Base-by-base conservation (phyloP, 176 grass and related monocot species). In the Bolboschoenus planiculmis region DNA sequence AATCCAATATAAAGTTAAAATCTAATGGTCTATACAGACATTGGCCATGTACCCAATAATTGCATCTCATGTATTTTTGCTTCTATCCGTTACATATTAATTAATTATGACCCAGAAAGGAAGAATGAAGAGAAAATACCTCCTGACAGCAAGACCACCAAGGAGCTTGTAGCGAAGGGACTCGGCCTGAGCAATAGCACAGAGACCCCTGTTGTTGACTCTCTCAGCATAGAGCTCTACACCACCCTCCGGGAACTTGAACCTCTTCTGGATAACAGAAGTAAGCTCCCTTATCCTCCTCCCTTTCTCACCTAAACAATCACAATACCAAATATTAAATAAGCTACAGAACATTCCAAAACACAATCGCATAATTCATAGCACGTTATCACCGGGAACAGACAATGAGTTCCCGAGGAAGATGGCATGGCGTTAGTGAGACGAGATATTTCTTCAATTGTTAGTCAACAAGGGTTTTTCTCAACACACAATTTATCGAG, bases 91-190 rank as follows among this genome's bases (percentile, higher is more conserved):
- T 10, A 46, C 21, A 46, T 27, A 73, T 27, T 29, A 15, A 13
- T 46, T 4, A 26, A 46, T n/a, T 10, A 46, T 73, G 21, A 27
- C 30, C 1, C 29, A 29, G 13, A 14, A 74, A 26, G 40, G 20
- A 54, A 7, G n/a, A 73, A 37, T 0, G 8, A 24, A 42, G 62
- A 7, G 24, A 61, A 8, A 79, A 63, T 93, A 97, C 93, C 93
- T 91, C 51, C 91, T 87, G 80, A 97, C 93, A 16, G 89, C 92
- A 24, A 94, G 92, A 33, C 92, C 89, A 27, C 92, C 92, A 2
- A 94, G 92, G 23, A 94, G 89, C 83, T 94, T 94, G 85, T 94
- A 94, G 15, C 92, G 86, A 24, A 94, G 87, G 2, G 92, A 94
- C 83, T 94, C 92, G 0, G 92, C 92, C 87, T 94, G 92, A 10